phyloP scores from a whole-genome alignment of 371 early-diverging fungal genomes.

The Mortierella sp. region DNA sequence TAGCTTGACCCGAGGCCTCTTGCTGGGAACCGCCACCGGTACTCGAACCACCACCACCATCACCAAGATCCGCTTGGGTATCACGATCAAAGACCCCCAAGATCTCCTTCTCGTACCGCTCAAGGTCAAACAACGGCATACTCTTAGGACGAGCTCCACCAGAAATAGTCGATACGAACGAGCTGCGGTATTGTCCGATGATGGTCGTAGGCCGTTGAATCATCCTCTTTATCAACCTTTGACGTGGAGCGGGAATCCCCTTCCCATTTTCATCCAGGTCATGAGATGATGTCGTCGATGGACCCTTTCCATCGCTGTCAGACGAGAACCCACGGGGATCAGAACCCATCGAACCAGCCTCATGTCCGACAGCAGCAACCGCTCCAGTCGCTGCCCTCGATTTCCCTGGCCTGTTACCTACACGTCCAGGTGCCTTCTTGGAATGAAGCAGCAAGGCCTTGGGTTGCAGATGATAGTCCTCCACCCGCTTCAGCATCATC shows the following conservation, averaged over 20 bases:
- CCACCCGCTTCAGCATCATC: slow-evolving; percentile 27
- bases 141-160: slow-evolving; percentile 25
- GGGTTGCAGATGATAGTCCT: slow-evolving; percentile 5
- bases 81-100: slow-evolving; percentile 4
- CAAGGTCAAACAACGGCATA: slow-evolving; percentile 35
- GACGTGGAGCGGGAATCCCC: slow-evolving; percentile 1
- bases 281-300: background rate
- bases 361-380: background rate
- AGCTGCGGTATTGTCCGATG: slow-evolving; percentile 35
- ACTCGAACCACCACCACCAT: background rate
- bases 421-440: background rate
- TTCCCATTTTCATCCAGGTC: background rate
- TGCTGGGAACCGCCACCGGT: background rate
- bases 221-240: slow-evolving; percentile 10
- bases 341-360: background rate
- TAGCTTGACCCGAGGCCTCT: background rate
- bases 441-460: background rate
- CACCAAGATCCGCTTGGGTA: background rate
- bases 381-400: background rate
- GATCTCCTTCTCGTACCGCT: slow-evolving; percentile 39
- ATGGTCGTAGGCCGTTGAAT: slow-evolving; percentile 36
- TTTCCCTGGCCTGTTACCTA: background rate
- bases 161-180: slow-evolving; percentile 22
- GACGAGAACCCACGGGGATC: background rate
- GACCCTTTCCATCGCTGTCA: background rate